Percentiles rank a stretch among this genome's conserved stretches.
These are phyloP conservation scores for Rhodotorula kratochvilovae DNA, from an alignment of 768 basidiomycete genomes.

Conservation along the genomic window DNA sequence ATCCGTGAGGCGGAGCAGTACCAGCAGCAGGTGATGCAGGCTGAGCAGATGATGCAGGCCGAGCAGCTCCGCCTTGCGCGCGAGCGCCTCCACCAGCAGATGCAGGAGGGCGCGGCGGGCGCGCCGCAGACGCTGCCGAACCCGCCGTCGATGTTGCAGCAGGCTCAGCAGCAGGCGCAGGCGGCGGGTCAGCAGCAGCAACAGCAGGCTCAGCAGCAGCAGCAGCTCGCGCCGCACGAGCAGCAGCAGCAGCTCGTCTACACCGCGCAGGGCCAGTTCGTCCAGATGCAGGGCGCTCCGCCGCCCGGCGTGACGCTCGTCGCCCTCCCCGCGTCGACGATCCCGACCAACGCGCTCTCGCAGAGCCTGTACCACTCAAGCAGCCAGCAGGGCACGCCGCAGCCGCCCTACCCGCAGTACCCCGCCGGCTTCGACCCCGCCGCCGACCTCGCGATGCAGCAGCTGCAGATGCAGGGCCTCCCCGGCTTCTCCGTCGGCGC, in stretches of 20 bases:
- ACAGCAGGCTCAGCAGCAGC: background rate
- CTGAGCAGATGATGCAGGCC: conserved; percentile 10
- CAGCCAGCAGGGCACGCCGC: background rate
- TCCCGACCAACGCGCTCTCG: background rate
- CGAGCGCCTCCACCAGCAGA: conserved; percentile 28
- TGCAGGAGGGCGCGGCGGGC: conserved; percentile 26
- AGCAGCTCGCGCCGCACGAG: background rate
- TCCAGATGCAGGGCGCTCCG: background rate
- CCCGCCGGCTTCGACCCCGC: conserved; percentile 14
- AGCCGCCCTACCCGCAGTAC: background rate
- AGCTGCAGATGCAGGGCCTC: conserved; percentile 1
- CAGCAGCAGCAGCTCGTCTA: conserved; percentile 6
- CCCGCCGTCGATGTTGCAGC: conserved; percentile 2
- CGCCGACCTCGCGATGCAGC: conserved; percentile 6
- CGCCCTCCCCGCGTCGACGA: background rate
- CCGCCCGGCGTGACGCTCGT: background rate
- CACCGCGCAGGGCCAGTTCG: conserved; percentile 2
- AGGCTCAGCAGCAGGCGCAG: background rate
- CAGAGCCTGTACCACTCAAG: background rate
- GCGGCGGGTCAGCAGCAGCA: background rate
- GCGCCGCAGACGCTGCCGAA: conserved; percentile 23
- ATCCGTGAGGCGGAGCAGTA: conserved; percentile 16
- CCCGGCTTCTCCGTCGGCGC: too few relatives aligned
- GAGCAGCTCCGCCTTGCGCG: conserved; percentile 27
- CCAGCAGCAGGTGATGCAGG: conserved; percentile 15